Conservation (phyloP, 441 rosid species). For the Adansonia gregorii region DNA sequence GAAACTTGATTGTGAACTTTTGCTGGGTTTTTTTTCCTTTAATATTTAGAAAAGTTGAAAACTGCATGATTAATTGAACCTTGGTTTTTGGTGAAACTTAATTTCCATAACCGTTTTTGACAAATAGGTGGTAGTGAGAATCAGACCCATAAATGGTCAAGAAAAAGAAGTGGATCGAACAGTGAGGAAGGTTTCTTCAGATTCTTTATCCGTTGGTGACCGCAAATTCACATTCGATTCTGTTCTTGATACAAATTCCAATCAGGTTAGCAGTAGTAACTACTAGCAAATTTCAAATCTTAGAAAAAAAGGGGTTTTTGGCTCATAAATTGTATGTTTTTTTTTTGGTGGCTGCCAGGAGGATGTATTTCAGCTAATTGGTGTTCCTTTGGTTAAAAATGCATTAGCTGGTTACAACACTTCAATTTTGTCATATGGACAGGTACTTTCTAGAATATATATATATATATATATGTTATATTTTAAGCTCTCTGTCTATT, state of each 20-base stretch:
- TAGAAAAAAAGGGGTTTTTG: not conserved
- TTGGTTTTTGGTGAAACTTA: constrained; percentile 15
- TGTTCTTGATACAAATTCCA: constrained; percentile 70
- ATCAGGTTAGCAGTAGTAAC: constrained; percentile 54
- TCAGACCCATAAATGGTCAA: constrained; percentile 56
- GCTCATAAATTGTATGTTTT: constrained; percentile 25
- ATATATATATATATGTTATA: not conserved
- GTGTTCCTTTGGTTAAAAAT: constrained; percentile 74
- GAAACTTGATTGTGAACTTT: not conserved
- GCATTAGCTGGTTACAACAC: constrained; percentile 88
- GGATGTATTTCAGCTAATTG: constrained; percentile 69
- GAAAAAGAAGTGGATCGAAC: constrained; percentile 48
- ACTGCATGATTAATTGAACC: constrained; percentile 14
- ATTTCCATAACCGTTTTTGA: not conserved
- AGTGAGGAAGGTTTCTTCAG: constrained; percentile 59
- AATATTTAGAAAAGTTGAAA: not conserved
- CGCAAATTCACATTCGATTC: constrained; percentile 76
- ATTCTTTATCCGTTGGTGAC: constrained; percentile 63
- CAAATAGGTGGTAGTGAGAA: constrained; percentile 76
- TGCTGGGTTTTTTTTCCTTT: not conserved
- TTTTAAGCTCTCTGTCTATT: constrained; percentile 3
- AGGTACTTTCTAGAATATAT: constrained; percentile 49
- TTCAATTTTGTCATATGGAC: constrained; percentile 80
- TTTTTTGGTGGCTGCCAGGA: constrained; percentile 53
- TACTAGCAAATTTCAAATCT: not conserved